These are phyloP conservation scores for Lasiosphaeriaceae sp. DNA, from an alignment of 495 filamentous ascomycete genomes.

Conservation along the genomic window DNA sequence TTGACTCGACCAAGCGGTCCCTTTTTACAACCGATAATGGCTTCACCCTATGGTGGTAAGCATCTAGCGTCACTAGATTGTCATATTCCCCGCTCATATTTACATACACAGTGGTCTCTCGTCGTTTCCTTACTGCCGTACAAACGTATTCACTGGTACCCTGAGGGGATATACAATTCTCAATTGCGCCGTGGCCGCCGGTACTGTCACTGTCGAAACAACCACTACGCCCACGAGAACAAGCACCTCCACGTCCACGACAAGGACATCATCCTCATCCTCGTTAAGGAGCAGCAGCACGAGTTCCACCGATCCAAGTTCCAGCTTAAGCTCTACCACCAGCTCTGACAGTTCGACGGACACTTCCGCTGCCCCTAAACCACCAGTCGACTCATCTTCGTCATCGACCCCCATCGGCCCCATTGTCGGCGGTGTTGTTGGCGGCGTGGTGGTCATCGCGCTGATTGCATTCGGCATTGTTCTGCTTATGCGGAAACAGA, in stretches of 20 bases:
- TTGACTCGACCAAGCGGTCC: constrained; percentile 12
- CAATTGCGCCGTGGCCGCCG: constrained; percentile 27
- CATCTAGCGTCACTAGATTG: not conserved
- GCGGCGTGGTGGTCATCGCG: constrained; percentile 38
- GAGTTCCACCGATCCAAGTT: not conserved
- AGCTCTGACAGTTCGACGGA: not conserved
- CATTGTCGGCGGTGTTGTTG: constrained; percentile 48
- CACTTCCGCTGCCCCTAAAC: not conserved
- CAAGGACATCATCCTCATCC: not conserved
- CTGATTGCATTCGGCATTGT: constrained; percentile 38
- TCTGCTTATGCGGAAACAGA: constrained; percentile 37
- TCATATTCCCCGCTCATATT: not conserved
- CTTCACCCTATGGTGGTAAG: constrained; percentile 24
- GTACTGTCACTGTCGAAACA: constrained; percentile 25
- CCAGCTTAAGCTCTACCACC: constrained; percentile 1
- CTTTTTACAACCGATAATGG: constrained; percentile 22
- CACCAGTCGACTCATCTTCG: not conserved
- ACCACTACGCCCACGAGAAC: constrained; percentile 6
- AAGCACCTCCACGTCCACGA: not conserved
- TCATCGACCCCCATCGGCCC: constrained; percentile 20
- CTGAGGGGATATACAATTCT: constrained; percentile 21
- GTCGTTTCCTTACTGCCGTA: constrained; percentile 23
- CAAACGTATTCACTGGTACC: constrained; percentile 18
- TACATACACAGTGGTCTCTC: constrained; percentile 13
- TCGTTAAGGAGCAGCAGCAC: too few species aligned